Conservation (phyloP, 2,329 filamentous ascomycete genomes). For the Scleromitrula shiraiana region DNA sequence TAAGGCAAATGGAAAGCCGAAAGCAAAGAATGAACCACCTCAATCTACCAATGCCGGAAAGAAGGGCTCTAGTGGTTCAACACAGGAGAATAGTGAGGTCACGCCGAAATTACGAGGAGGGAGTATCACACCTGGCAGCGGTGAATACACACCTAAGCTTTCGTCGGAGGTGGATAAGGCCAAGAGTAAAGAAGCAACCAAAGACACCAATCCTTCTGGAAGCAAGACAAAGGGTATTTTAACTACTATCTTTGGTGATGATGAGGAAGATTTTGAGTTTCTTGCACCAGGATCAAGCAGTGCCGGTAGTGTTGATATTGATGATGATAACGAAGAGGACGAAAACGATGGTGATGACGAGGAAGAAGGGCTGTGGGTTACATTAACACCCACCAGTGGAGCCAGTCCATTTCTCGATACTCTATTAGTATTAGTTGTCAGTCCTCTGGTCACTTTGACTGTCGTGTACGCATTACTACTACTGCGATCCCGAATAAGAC, state of each 20-base stretch:
- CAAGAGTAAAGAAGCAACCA: constrained; percentile 18
- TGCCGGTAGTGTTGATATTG: constrained; percentile 12
- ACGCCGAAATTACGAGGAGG: constrained; percentile 45
- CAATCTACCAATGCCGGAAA: constrained; percentile 18
- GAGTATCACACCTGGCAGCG: constrained; percentile 64
- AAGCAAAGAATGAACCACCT: constrained; percentile 14
- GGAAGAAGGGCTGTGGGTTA: constrained; percentile 89
- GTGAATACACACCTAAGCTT: constrained; percentile 47
- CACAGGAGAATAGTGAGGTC: constrained; percentile 27
- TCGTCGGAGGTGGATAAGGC: constrained; percentile 18
- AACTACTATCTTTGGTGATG: constrained; percentile 43
- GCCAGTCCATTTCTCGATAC: constrained; percentile 94
- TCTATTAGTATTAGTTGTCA: constrained; percentile 90
- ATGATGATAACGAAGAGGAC: constrained; percentile 30
- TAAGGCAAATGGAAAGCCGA: constrained; percentile 24
- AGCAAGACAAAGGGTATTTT: constrained; percentile 34
- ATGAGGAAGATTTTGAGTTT: constrained; percentile 33
- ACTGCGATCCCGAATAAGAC: constrained; percentile 77
- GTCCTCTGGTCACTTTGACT: constrained; percentile 83
- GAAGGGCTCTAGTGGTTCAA: constrained; percentile 23
- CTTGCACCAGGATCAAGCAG: constrained; percentile 11
- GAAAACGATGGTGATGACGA: constrained; percentile 36
- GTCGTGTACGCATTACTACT: constrained; percentile 87
- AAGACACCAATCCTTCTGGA: constrained; percentile 12
- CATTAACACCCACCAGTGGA: constrained; percentile 82